Evolutionary conservation across 495 filamentous ascomycete species (phyloP).

Genomic region (Talaromyces ruber): DNA sequence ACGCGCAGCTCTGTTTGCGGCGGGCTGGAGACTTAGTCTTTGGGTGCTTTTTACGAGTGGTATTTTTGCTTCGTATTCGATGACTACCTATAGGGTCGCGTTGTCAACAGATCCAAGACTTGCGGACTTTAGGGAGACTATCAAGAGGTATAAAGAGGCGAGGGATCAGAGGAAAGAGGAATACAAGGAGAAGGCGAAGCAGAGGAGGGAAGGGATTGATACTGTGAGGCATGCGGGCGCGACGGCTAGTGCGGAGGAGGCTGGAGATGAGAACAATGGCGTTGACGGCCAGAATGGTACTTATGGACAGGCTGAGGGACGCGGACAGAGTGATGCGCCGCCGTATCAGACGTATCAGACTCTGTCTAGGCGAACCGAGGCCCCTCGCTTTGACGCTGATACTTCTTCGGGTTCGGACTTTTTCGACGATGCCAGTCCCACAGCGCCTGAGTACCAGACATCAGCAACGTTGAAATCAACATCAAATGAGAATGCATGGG

Average conservation of each 20-base stretch:
- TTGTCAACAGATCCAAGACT: constrained; percentile 21
- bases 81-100: neutral
- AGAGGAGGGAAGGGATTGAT: constrained; percentile 2
- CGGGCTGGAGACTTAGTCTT: constrained; percentile 16
- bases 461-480: constrained; percentile 6
- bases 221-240: neutral
- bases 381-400: neutral
- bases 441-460: constrained; percentile 24
- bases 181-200: constrained; percentile 7
- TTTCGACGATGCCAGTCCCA: constrained; percentile 31
- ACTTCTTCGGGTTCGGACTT: constrained; percentile 12
- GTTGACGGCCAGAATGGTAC: neutral
- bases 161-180: constrained; percentile 15
- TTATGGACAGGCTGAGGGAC: neutral
- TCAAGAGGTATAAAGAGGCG: constrained; percentile 16
- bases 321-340: neutral
- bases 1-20: neutral
- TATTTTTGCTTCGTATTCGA: neutral
- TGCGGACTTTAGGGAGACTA: constrained; percentile 13
- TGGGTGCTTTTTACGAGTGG: constrained; percentile 6
- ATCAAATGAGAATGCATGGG: constrained; percentile 24
- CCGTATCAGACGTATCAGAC: neutral
- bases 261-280: neutral
- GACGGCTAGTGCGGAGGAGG: constrained; percentile 2
- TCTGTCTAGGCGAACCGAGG: neutral